Conservation (phyloP, 441 rosid species). For the Adansonia madagascariensis region DNA sequence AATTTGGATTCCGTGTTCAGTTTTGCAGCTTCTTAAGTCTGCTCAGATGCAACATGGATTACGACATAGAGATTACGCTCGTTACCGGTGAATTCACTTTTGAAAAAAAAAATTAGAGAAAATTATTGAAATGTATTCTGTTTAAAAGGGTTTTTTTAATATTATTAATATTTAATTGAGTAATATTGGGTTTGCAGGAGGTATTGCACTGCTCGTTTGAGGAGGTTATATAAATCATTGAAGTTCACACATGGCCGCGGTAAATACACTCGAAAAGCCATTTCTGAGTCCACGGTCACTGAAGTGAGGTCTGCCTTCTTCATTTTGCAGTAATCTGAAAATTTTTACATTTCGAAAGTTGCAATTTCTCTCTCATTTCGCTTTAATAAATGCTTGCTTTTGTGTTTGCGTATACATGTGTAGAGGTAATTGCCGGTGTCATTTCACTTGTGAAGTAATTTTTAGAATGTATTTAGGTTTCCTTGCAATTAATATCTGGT, state of each 20-base stretch:
- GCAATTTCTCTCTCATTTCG: not conserved
- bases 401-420: not conserved
- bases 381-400: not conserved
- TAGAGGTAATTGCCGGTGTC: not conserved
- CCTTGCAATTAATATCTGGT: not conserved
- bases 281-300: conserved; percentile 79
- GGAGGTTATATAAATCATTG: conserved; percentile 91
- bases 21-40: conserved; percentile 83
- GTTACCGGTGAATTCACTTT: conserved; percentile 64
- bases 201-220: conserved; percentile 92
- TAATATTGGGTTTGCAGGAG: conserved; percentile 58
- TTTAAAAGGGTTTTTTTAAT: not conserved
- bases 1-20: conserved; percentile 39
- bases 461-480: not conserved
- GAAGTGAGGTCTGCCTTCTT: conserved; percentile 80
- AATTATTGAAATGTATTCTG: not conserved
- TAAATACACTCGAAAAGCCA: conserved; percentile 68
- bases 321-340: not conserved
- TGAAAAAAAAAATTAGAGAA: not conserved
- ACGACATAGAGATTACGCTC: conserved; percentile 93
- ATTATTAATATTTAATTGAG: conserved; percentile 20
- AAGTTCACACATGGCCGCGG: conserved; percentile 97
- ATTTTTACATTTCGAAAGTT: not conserved
- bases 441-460: conserved; percentile 9
- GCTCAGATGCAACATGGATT: conserved; percentile 98